Evolutionary conservation across 345 rosid species (phyloP), one percentile per base, ranked within the genome.

Genomic region (Eucalyptus polybractea): DNA sequence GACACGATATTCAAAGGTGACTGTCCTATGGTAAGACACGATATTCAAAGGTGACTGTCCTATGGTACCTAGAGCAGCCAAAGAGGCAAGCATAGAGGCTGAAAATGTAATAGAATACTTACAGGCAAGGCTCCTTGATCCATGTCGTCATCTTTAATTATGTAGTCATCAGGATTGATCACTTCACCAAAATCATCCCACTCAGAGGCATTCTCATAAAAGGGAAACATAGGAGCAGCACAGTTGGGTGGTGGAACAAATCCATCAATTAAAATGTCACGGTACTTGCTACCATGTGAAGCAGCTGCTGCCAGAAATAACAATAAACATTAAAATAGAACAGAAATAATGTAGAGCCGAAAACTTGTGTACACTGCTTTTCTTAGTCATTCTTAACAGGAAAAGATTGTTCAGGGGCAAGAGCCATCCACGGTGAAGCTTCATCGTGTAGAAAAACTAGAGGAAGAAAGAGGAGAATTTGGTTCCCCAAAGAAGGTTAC

Each of bases 101-200:
- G 50, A 29, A 87, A 87, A 7, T 89, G 89, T 69, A 9, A 89
- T 45, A 87, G 69, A 50, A 88, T 87, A 65, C 50, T 15, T 76
- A 80, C 86, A 51, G 47, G 94, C 95, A 95, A 91, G 85, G 94
- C 91, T 89, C 93, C 92, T 80, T 92, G 97, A 92, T 97, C 95
- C 95, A 97, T 95, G 93, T 93, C 97, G 88, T 94, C 97, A 90
- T 98, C 99, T 91, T 98, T 96, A 76, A 94, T 93, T 90, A 96
- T 94, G 56, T 98, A 98, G 92, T 98, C 98, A 93, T 98, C 99
- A 62, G 99, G 99, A 92, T 97, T 98, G 89, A 98, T 95, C 86
- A 98, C 95, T 93, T 98, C 99, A 44, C 99, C 99, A 94, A 95
- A 98, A 90, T 98, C 99, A 91, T 96, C 97, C 99, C 99, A 98